Conservation (phyloP, 2,329 filamentous ascomycete genomes). For the Paraphaeosphaeria minitans region DNA sequence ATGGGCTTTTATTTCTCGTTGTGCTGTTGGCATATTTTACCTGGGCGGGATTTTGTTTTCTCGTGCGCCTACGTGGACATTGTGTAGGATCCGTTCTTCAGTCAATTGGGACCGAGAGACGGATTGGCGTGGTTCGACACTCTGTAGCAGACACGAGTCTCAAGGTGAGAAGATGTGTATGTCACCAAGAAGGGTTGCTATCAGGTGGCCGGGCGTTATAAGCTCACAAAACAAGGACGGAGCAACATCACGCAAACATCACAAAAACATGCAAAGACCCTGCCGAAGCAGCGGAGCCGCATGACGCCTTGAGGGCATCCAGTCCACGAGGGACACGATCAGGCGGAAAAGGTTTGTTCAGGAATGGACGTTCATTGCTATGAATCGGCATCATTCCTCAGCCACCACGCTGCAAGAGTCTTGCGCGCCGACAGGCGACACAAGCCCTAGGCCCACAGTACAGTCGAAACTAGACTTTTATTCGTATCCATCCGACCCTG, state of each 20-base stretch:
- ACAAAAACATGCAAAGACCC: not conserved
- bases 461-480: constrained; percentile 29
- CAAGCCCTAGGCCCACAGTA: constrained; percentile 37
- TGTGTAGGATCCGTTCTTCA: no score
- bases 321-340: constrained; percentile 6
- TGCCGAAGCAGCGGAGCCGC: constrained; percentile 6
- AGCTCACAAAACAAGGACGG: no score
- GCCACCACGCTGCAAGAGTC: constrained; percentile 58
- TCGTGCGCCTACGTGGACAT: no score
- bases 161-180: no score
- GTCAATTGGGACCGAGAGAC: no score
- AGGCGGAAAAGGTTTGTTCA: constrained; percentile 52
- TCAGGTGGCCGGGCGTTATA: no score
- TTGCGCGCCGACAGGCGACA: constrained; percentile 29
- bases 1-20: no score
- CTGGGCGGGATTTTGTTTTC: no score
- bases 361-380: constrained; percentile 55
- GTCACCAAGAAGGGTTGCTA: no score
- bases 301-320: constrained; percentile 5
- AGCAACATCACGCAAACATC: not conserved
- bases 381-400: constrained; percentile 54
- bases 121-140: no score
- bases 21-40: no score
- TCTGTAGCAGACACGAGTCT: no score
- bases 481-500: constrained; percentile 26